Evolutionary conservation across 2,329 filamentous ascomycete species (phyloP), one percentile per base, ranked within the genome.

Genomic region (Ascochyta viciae-villosae): DNA sequence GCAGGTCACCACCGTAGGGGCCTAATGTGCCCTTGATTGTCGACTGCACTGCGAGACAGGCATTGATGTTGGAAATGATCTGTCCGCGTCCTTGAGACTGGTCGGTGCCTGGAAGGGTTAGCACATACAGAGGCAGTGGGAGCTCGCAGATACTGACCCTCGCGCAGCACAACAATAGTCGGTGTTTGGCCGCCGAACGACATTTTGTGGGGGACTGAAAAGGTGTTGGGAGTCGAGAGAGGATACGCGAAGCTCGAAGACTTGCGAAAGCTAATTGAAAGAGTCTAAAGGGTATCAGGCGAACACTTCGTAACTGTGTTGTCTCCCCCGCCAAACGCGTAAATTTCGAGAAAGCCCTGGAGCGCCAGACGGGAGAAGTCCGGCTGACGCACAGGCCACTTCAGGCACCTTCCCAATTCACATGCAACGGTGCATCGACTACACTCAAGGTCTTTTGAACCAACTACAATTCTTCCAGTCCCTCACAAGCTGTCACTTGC

Each of bases 11-110:
- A 75, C 95, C 95, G 80, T 98, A 99, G 31, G 95, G 95, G 37
- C 95, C 95, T 33, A 99, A 85, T 19, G 95, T 99, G 71, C 90
- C 91, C 82, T 96, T 96, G 81, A 99, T 94, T 57, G 94, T 98
- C 46, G 89, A 86, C 81, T 99, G 95, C 37, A 99, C 93, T 23
- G 95, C 94, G 70, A 97, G 84, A 78, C 95, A 99, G 66, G 95
- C 95, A 82, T 96, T 97, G 82, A 99, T 98, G 80, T 99, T 99
- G 71, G 94, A 96, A 71, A 99, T 81, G 72, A 99, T 89, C 81
- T 99, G 95, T 51, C 93, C 93, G 78, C 96, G 95, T 73, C 95
- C 95, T 80, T 99, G 95, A 50, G 95, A 98, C 70, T 92, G 87
- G 78, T 99, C 95, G 81, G 95, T 99, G 72, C 95, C 95, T 97